phyloP scores from a whole-genome alignment of 495 filamentous ascomycete species.

The Penicillium bialowiezense region DNA sequence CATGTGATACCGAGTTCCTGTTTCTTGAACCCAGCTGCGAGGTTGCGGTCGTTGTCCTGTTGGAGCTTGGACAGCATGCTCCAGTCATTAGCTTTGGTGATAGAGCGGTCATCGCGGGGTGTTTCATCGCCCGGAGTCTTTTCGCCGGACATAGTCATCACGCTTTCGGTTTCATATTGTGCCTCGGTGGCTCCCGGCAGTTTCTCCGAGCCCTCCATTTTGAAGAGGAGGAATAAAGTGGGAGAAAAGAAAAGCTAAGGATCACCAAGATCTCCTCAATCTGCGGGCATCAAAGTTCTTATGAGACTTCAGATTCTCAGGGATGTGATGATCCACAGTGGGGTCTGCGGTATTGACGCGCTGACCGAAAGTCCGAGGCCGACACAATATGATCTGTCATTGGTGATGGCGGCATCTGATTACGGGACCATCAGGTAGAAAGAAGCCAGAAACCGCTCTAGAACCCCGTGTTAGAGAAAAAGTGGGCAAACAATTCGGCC shows the following conservation, averaged over 20 bases:
- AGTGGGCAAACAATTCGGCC: too few species aligned
- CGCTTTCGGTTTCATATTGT: conserved; percentile 32
- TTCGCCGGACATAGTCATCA: conserved; percentile 27
- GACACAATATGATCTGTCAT: background rate
- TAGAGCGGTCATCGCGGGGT: conserved; percentile 6
- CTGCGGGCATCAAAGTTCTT: background rate
- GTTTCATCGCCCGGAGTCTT: conserved; percentile 25
- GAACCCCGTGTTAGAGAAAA: too few species aligned
- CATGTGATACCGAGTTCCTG: conserved; percentile 57
- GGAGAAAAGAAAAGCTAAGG: background rate
- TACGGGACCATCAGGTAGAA: too few species aligned
- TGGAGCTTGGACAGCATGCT: conserved; percentile 45
- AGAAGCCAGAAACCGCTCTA: too few species aligned
- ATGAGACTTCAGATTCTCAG: background rate
- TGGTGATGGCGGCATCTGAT: background rate
- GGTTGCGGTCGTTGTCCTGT: conserved; percentile 41
- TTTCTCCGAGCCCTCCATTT: conserved; percentile 26
- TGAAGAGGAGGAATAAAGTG: background rate
- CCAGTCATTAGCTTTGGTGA: conserved; percentile 39
- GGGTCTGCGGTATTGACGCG: background rate
- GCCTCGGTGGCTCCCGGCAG: conserved; percentile 12
- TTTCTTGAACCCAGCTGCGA: conserved; percentile 42
- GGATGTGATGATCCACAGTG: background rate
- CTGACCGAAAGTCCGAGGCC: background rate
- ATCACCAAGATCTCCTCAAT: background rate